These are phyloP conservation scores for Arxiozyma telluris DNA, from an alignment of 1,139 yeast species.

Conservation along the genomic window DNA sequence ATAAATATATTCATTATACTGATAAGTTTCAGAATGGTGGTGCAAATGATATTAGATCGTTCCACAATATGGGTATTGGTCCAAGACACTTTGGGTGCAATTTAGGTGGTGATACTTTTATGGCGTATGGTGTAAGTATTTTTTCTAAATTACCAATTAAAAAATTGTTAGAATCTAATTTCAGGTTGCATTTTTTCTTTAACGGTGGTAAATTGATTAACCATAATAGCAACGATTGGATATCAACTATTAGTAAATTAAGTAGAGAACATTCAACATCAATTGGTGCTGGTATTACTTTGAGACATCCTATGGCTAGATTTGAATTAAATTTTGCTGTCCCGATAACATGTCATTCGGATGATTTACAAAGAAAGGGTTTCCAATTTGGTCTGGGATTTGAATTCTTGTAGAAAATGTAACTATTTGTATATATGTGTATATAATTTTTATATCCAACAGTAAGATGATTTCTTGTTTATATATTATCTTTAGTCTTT, in stretches of 20 bases:
- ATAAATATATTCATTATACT: slow-evolving; percentile 27
- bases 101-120: slow-evolving; percentile 74
- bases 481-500: background rate
- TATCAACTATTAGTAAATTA: slow-evolving; percentile 23
- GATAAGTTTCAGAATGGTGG: slow-evolving; percentile 55
- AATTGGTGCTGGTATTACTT: slow-evolving; percentile 64
- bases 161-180: slow-evolving; percentile 43
- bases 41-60: slow-evolving; percentile 29
- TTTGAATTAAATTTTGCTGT: slow-evolving; percentile 81
- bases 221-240: slow-evolving; percentile 29
- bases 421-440: background rate
- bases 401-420: slow-evolving; percentile 50
- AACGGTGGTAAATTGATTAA: slow-evolving; percentile 63
- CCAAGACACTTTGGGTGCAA: slow-evolving; percentile 53
- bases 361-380: slow-evolving; percentile 73
- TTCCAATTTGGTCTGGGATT: slow-evolving; percentile 89
- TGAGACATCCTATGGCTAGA: slow-evolving; percentile 82
- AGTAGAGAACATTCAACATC: slow-evolving; percentile 43
- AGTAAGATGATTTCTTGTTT: background rate
- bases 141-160: slow-evolving; percentile 58
- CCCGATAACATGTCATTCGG: slow-evolving; percentile 57
- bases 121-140: slow-evolving; percentile 62
- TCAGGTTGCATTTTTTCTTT: slow-evolving; percentile 59
- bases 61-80: slow-evolving; percentile 60
- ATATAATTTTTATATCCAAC: background rate